Conservation (phyloP, 225 moss, liverwort and hornwort genomes). For the Anthoceros angustus region DNA sequence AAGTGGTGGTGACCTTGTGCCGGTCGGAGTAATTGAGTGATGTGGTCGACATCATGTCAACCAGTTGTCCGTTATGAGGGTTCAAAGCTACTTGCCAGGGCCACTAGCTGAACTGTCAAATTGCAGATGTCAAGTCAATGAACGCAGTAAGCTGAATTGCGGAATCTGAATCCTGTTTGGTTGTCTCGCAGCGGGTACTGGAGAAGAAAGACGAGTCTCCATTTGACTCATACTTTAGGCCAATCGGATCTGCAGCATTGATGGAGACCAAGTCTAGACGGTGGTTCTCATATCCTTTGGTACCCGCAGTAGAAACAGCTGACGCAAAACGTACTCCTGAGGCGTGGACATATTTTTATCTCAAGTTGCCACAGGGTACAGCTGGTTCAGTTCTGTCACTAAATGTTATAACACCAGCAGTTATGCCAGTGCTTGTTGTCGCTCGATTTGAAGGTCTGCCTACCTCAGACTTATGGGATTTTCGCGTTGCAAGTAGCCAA, state of each 20-base stretch:
- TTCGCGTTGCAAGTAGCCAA: not conserved
- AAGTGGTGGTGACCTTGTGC: too few relatives aligned
- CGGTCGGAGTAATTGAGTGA: too few relatives aligned
- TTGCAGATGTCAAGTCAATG: not conserved
- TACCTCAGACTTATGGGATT: constrained; percentile 6
- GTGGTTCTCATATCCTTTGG: not conserved
- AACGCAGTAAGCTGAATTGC: not conserved
- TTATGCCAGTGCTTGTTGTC: constrained; percentile 23
- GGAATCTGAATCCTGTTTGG: too few relatives aligned
- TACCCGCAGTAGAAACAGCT: not conserved
- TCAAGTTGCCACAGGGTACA: constrained; percentile 49
- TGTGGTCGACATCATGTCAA: too few relatives aligned
- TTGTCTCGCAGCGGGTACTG: not conserved
- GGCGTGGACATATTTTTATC: constrained; percentile 38
- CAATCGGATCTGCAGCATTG: not conserved
- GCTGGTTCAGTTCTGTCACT: constrained; percentile 51
- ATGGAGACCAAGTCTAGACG: not conserved
- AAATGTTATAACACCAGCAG: constrained; percentile 22
- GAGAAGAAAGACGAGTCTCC: not conserved
- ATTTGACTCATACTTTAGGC: not conserved
- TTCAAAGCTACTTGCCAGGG: too few relatives aligned
- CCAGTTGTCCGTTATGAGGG: too few relatives aligned
- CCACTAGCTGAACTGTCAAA: too few relatives aligned
- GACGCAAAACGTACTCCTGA: constrained; percentile 8
- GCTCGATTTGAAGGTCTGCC: constrained; percentile 27